Conservation (phyloP, 495 filamentous ascomycete species). For the Daldinia childiae region DNA sequence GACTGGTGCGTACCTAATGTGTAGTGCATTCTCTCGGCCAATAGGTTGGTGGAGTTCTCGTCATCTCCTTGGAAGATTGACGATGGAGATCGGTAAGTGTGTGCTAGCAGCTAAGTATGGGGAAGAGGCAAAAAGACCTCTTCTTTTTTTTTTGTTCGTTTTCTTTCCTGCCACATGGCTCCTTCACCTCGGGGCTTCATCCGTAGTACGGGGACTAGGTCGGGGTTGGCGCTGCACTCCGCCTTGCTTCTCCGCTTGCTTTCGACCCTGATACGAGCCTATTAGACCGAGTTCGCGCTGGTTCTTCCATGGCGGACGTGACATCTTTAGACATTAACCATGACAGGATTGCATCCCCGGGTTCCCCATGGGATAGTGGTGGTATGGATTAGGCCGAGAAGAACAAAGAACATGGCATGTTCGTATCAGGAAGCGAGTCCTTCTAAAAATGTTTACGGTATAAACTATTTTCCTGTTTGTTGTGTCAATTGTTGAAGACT, state of each 20-base stretch:
- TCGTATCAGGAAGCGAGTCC: neutral
- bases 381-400: slow-evolving; percentile 31
- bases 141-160: neutral
- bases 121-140: slow-evolving; percentile 9
- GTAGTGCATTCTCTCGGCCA: slow-evolving; percentile 7
- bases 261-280: slow-evolving; percentile 19
- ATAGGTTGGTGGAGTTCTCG: slow-evolving; percentile 7
- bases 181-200: slow-evolving; percentile 14
- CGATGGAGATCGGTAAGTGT: neutral
- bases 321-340: neutral
- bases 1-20: too few species aligned
- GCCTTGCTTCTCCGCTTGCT: neutral
- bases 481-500: too few species aligned
- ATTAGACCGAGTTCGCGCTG: slow-evolving; percentile 28
- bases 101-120: neutral
- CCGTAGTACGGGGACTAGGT: slow-evolving; percentile 10
- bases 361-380: slow-evolving; percentile 20
- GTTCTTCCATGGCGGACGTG: neutral
- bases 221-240: neutral
- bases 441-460: neutral
- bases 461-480: too few species aligned
- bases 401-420: slow-evolving; percentile 8
- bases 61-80: slow-evolving; percentile 8
- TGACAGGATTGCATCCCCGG: slow-evolving; percentile 28
- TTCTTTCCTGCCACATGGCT: slow-evolving; percentile 5